Evolutionary conservation across 768 basidiomycete genomes (phyloP), one percentile per base, ranked within the genome.

Genomic region (Suillus variegatus): DNA sequence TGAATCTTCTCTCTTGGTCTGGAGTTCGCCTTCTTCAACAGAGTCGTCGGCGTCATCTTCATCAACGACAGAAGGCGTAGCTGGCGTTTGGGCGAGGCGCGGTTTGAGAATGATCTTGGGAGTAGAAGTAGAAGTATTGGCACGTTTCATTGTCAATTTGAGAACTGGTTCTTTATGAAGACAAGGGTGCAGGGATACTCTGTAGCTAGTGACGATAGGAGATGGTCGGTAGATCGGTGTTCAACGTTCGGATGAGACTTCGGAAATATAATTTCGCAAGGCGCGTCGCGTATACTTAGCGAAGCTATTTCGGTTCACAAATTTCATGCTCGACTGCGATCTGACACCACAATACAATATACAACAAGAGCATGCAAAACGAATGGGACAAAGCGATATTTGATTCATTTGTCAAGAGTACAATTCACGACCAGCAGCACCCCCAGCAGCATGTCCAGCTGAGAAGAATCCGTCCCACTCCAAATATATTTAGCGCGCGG

Each of bases 61-160:
- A 7, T 69, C 73, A 4, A 76, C 22, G 69, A 67, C 5, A 57
- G 58, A 4, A 8, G 67, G 70, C 0, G 68, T 68, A 28, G 67
- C 69, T 32, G 67, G 58, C 14, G 41, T 60, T 60, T 72, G 75
- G 20, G 72, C 73, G 13, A 75, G 66, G 40, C 77, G 79, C 2
- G 80, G 80, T 57, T 78, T 82, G 65, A 80, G 79, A 12, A 80
- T 81, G 51, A 81, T 82, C 73, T 79, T 81, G 32, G 70, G 76
- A 16, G 63, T 67, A 20, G 70, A 65, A 5, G 70, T 73, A 43
- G 71, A 72, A 8, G 66, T 65, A 46, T 67, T 61, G 28, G 25
- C 12, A 41, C 74, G 74, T 38, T 71, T 75, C 74, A 75, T 74
- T 13, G n/a, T 60, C 61, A 13, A 55, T 35, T 28, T 14, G 2